phyloP scores from a whole-genome alignment of 352 stramenopile species.

The Peronospora belbahrii region DNA sequence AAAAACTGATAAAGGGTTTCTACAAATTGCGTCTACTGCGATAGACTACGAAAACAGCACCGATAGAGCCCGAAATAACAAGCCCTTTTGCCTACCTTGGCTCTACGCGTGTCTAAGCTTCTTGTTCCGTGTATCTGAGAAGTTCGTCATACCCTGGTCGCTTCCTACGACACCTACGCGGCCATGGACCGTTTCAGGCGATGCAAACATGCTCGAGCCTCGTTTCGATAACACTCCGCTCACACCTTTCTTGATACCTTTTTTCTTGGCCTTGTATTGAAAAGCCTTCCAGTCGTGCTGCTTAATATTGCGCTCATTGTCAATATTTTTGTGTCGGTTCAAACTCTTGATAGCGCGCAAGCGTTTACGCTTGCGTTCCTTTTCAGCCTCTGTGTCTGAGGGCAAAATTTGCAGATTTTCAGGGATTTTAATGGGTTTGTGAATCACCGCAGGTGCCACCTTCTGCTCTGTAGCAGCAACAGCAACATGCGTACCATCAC shows the following conservation, averaged over 20 bases:
- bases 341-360: slow-evolving; percentile 79
- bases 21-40: slow-evolving; percentile 22
- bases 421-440: slow-evolving; percentile 79
- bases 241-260: slow-evolving; percentile 55
- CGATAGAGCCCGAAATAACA: slow-evolving; percentile 8
- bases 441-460: slow-evolving; percentile 40
- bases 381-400: slow-evolving; percentile 78
- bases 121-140: slow-evolving; percentile 53
- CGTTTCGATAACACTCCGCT: slow-evolving; percentile 70
- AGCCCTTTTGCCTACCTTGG: slow-evolving; percentile 17
- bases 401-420: slow-evolving; percentile 79
- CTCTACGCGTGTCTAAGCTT: slow-evolving; percentile 46
- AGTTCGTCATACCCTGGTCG: slow-evolving; percentile 83
- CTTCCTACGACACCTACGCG: slow-evolving; percentile 85
- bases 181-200: slow-evolving; percentile 70
- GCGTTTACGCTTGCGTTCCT: slow-evolving; percentile 79
- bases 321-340: slow-evolving; percentile 80
- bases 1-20: slow-evolving; percentile 9
- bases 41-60: slow-evolving; percentile 15
- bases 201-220: slow-evolving; percentile 86
- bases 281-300: slow-evolving; percentile 85
- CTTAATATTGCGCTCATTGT: slow-evolving; percentile 79
- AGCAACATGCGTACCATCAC: slow-evolving; percentile 6
- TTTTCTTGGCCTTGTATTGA: slow-evolving; percentile 73
- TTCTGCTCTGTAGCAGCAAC: slow-evolving; percentile 16